Percentiles rank a stretch among this genome's conserved stretches.
Conservation (phyloP, 129 eudicot species). For the Arctium minus region DNA sequence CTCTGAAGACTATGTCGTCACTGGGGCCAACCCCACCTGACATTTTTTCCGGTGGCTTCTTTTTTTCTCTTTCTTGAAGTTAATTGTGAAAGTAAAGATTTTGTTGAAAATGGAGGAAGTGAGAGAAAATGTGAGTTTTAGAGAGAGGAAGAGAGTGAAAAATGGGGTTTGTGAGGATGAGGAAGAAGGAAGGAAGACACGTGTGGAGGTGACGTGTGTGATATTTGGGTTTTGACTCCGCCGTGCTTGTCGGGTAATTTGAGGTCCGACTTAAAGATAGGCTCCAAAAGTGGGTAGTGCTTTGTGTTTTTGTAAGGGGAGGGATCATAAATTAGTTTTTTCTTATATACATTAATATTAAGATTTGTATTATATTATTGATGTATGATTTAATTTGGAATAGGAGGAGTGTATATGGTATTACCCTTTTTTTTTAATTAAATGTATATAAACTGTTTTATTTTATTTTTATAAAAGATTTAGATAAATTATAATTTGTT, state of each 20-base stretch:
- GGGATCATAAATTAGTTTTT: too few species aligned
- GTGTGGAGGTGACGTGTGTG: neutral
- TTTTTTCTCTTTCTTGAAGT: neutral
- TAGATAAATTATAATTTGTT: too few species aligned
- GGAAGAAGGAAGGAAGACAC: neutral
- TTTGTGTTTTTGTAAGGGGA: too few species aligned
- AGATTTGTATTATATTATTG: too few species aligned
- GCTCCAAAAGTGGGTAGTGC: neutral
- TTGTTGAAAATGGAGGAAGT: neutral
- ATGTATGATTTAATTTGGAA: too few species aligned
- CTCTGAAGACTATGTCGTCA: constrained; percentile 34
- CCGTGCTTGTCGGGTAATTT: neutral
- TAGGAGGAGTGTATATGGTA: too few species aligned
- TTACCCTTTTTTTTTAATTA: too few species aligned
- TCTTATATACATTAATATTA: too few species aligned
- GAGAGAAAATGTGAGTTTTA: constrained; percentile 3
- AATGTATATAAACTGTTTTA: too few species aligned
- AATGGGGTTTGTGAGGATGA: constrained; percentile 18
- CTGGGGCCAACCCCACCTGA: constrained; percentile 59
- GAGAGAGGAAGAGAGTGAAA: constrained; percentile 9
- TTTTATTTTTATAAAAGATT: too few species aligned
- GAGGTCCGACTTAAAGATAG: neutral
- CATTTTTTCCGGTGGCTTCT: constrained; percentile 21
- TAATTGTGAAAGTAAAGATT: neutral
- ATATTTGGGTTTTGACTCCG: too few species aligned